Evolutionary conservation across 2,329 filamentous ascomycete genomes (phyloP), one percentile per base, ranked within the genome.

Genomic region (Coniochaeta sp.): DNA sequence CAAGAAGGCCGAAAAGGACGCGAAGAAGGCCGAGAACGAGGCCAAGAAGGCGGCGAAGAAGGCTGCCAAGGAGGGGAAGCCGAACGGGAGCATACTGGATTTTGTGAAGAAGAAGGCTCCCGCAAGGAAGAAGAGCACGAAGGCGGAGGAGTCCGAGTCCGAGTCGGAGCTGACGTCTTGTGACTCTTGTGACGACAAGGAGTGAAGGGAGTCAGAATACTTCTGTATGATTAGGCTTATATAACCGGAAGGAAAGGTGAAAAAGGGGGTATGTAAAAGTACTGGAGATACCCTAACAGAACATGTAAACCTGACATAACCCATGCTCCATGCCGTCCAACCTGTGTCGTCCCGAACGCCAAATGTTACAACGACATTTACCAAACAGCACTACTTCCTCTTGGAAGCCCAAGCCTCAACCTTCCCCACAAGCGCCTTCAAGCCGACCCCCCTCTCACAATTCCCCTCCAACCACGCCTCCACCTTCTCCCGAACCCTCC

Each of bases 391-490:
- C 53, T 52, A 69, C 58, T 56, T 64, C 56, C 63, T 62, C 9
- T 62, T 59, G 62, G 66, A 72, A 1, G 72, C 67, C 64, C 71
- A 71, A 3, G 63, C 71, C 70, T 86, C 83, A 13, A 86, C 69
- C 64, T 83, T 86, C 54, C 77, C 77, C 58, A 95, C 75, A 31
- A 85, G 71, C 22, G 75, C 82, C 67, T 89, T 86, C 63, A 96
- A 74, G 47, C 89, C 69, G 63, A 87, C 71, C 0, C 91, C 91
- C 62, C 84, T 86, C 72, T 96, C 91, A 57, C 86, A 87, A 66
- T 95, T 94, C 9, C 66, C 77, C 69, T 87, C 85, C 51, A 97
- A 71, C 86, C 89, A 95, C 2, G 52, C 63, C 72, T 96, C 91
- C 91, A 97, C 96, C 63, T 76, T 76, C 71, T 88, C 83, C 55